A percentile compares a stretch with the other conserved stretches of the same genome.
These are phyloP conservation scores for Speleostelium caveatum DNA, from an alignment of 78 protist genomes.

Conservation along the genomic window DNA sequence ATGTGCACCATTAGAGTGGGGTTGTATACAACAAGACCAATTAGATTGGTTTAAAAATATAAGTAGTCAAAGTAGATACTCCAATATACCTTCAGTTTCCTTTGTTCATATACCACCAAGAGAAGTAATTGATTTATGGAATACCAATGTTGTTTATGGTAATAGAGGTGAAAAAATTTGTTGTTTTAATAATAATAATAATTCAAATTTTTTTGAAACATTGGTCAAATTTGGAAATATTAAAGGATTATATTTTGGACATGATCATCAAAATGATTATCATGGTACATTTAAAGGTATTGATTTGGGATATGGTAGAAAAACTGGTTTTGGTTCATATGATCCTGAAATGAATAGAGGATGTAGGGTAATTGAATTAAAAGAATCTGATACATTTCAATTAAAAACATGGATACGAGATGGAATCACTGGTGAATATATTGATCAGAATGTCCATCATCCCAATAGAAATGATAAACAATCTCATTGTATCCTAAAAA, in stretches of 20 bases:
- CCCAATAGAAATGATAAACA: too few relatives aligned
- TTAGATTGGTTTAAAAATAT: conserved; percentile 36
- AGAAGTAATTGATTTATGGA: conserved; percentile 45
- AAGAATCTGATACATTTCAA: background rate
- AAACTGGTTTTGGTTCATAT: conserved; percentile 38
- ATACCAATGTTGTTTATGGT: conserved; percentile 18
- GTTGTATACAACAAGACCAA: conserved; percentile 43
- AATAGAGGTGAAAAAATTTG: too few relatives aligned
- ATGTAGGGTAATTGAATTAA: conserved; percentile 6
- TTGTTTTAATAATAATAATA: conserved; percentile 6
- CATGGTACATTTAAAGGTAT: too few relatives aligned
- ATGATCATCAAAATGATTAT: too few relatives aligned
- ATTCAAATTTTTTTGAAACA: too few relatives aligned
- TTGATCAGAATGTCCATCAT: too few relatives aligned
- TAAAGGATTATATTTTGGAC: conserved; percentile 44
- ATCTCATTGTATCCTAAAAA: too few relatives aligned
- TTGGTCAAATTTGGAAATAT: conserved; percentile 21
- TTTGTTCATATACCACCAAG: conserved; percentile 47
- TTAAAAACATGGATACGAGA: conserved; percentile 32
- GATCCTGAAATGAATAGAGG: background rate
- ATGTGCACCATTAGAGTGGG: conserved; percentile 31
- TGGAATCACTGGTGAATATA: too few relatives aligned
- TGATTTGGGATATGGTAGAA: conserved; percentile 50
- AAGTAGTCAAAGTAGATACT: conserved; percentile 13
- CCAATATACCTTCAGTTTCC: conserved; percentile 18